A percentile compares a stretch with the other conserved stretches of the same genome.
These are phyloP conservation scores for Tetrapyrgos nigripes DNA, from an alignment of 1,284 basidiomycete genomes.

Conservation along the genomic window DNA sequence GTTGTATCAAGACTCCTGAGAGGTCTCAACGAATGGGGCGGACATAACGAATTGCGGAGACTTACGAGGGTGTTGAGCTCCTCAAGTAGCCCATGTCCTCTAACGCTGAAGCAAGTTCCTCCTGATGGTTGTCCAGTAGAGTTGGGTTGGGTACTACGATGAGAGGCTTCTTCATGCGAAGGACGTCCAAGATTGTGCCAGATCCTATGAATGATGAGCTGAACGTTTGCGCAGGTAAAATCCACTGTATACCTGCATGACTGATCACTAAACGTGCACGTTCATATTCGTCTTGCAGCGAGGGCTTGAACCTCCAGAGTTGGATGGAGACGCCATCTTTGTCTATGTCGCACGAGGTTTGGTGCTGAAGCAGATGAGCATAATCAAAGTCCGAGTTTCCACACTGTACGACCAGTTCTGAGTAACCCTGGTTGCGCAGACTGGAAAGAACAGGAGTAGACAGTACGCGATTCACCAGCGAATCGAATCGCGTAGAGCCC, in stretches of 20 bases:
- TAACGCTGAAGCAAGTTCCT: constrained; percentile 84
- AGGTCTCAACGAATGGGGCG: constrained; percentile 18
- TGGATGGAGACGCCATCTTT: constrained; percentile 61
- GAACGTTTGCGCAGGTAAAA: background rate
- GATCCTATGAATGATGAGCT: constrained; percentile 66
- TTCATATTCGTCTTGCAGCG: constrained; percentile 69
- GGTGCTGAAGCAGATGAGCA: constrained; percentile 25
- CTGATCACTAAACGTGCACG: constrained; percentile 84
- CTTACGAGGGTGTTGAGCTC: constrained; percentile 67
- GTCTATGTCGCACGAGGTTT: constrained; percentile 34
- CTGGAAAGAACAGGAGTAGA: constrained; percentile 59
- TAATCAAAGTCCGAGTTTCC: constrained; percentile 60
- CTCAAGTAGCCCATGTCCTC: constrained; percentile 66
- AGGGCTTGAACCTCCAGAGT: constrained; percentile 76
- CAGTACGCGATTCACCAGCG: constrained; percentile 71
- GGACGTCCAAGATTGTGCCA: constrained; percentile 91
- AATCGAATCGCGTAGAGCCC: constrained; percentile 89
- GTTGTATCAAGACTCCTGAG: constrained; percentile 58
- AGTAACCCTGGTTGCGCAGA: constrained; percentile 63
- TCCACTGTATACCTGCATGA: constrained; percentile 77
- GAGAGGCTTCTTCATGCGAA: constrained; percentile 77
- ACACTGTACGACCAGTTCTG: constrained; percentile 73
- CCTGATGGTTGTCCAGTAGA: constrained; percentile 93
- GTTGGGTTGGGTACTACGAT: constrained; percentile 91
- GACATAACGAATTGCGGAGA: background rate